Evolutionary conservation across 1,139 yeast species (phyloP).

Genomic region (Torulaspora pretoriensis): DNA sequence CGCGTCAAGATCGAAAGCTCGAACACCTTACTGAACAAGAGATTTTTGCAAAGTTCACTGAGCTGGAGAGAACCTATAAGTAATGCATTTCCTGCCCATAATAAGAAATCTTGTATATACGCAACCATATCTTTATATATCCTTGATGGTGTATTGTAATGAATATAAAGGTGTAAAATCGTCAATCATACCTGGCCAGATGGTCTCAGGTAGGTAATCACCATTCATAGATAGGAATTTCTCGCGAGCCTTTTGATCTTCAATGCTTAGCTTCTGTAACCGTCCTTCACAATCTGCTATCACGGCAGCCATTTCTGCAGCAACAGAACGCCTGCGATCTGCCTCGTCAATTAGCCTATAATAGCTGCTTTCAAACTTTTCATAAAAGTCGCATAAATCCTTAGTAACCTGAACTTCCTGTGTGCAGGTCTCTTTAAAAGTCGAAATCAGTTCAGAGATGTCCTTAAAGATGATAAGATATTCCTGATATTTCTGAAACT

Average conservation of each 20-base stretch:
- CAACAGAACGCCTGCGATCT: constrained; percentile 43
- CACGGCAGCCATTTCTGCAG: constrained; percentile 40
- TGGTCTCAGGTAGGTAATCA: constrained; percentile 49
- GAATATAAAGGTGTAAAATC: constrained; percentile 30
- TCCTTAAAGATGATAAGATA: constrained; percentile 27
- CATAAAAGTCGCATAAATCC: constrained; percentile 46
- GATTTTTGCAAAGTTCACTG: constrained; percentile 46
- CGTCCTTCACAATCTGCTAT: constrained; percentile 41
- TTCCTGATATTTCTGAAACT: constrained; percentile 29
- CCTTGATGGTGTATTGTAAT: constrained; percentile 24
- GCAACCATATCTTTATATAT: constrained; percentile 11
- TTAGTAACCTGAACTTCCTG: constrained; percentile 32
- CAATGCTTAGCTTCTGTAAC: constrained; percentile 38
- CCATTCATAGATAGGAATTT: constrained; percentile 45
- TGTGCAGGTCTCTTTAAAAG: constrained; percentile 27
- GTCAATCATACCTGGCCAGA: constrained; percentile 45
- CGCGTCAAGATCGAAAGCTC: constrained; percentile 52
- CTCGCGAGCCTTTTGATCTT: constrained; percentile 42
- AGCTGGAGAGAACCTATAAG: constrained; percentile 46
- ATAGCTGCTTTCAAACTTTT: constrained; percentile 47
- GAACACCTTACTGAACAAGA: constrained; percentile 45
- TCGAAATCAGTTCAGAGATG: constrained; percentile 25
- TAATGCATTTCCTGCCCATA: background rate
- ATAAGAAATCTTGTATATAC: constrained; percentile 13
- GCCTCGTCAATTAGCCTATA: constrained; percentile 48